Conservation (phyloP, 2,329 filamentous ascomycete genomes). For the Aspergillus costaricaensis region DNA sequence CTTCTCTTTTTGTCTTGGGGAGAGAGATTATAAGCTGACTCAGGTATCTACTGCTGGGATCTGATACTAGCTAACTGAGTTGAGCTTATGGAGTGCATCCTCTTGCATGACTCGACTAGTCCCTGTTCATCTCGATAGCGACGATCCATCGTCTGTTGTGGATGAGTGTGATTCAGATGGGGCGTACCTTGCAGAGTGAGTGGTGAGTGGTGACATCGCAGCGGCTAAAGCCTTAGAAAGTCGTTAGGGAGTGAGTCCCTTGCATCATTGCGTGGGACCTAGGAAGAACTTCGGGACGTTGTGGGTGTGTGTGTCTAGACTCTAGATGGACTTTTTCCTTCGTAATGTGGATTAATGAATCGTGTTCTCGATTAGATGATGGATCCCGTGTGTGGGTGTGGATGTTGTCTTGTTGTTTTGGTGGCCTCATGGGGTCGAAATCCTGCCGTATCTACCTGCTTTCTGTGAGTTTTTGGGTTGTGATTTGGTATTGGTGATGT, state of each 20-base stretch:
- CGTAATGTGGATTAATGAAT: not conserved
- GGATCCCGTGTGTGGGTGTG: not conserved
- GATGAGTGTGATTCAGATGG: not conserved
- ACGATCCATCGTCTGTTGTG: not conserved
- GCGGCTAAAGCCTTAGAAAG: not conserved
- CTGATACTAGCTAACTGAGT: not conserved
- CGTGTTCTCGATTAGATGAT: not conserved
- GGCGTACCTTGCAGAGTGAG: not conserved
- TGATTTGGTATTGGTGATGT: not conserved
- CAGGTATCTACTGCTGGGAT: not conserved
- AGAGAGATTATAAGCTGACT: not conserved
- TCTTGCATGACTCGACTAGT: not conserved
- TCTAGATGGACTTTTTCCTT: not conserved
- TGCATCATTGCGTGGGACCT: not conserved
- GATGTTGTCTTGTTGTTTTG: not conserved
- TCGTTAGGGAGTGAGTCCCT: not conserved
- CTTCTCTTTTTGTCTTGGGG: not conserved
- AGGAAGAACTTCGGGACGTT: not conserved
- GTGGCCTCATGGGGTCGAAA: not conserved
- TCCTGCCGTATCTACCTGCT: not conserved
- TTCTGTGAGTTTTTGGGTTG: not conserved
- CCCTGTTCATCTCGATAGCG: not conserved
- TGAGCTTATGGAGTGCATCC: not conserved
- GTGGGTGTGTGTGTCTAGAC: not conserved
- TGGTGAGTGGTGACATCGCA: not conserved